These are phyloP conservation scores for Kodamaea anthophila DNA, from an alignment of 1,139 yeast genomes.

Conservation along the genomic window DNA sequence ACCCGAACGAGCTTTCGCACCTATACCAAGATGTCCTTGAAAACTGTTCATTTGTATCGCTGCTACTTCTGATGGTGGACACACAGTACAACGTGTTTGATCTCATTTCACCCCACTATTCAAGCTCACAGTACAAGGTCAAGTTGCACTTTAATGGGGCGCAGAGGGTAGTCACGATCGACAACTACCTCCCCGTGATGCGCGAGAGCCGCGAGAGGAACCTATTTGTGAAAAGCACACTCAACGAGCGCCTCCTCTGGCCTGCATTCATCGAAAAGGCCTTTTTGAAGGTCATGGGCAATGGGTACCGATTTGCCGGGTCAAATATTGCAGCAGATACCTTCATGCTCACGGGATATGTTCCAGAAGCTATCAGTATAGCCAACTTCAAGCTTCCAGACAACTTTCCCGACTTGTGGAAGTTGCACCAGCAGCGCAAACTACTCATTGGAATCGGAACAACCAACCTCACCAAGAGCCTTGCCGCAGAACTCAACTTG, in stretches of 20 bases:
- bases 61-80: conserved; percentile 43
- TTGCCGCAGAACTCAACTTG: conserved; percentile 33
- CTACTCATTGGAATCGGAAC: conserved; percentile 66
- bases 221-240: conserved; percentile 34
- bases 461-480: conserved; percentile 38
- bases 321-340: conserved; percentile 79
- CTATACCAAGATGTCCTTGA: conserved; percentile 52
- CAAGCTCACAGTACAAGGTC: conserved; percentile 30
- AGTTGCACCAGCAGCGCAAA: conserved; percentile 24
- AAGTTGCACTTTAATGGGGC: conserved; percentile 52
- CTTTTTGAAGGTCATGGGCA: conserved; percentile 54
- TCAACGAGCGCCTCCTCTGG: conserved; percentile 43
- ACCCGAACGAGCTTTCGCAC: conserved; percentile 14
- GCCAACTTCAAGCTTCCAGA: conserved; percentile 21
- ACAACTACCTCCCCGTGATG: conserved; percentile 38
- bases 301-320: conserved; percentile 61
- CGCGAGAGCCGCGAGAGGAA: conserved; percentile 15
- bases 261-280: conserved; percentile 79
- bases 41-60: conserved; percentile 76
- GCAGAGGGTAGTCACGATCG: conserved; percentile 43
- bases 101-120: conserved; percentile 23
- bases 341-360: conserved; percentile 61
- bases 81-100: conserved; percentile 12
- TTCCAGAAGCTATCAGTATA: conserved; percentile 54
- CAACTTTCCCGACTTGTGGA: conserved; percentile 27